Evolutionary conservation across 345 rosid species (phyloP).

Genomic region (Sonneratia caseolaris): DNA sequence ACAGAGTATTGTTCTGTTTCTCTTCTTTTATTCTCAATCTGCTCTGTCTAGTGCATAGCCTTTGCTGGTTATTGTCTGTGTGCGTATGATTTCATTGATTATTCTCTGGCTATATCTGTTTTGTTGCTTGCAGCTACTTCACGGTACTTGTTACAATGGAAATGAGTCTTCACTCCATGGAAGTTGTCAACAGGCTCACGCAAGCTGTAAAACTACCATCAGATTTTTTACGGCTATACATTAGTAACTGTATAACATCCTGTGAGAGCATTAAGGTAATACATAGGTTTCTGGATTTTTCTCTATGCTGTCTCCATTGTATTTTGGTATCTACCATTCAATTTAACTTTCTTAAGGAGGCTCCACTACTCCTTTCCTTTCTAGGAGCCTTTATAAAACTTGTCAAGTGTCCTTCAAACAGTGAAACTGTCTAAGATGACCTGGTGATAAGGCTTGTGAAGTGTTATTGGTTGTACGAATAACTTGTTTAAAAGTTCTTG

Average conservation of each 20-base stretch:
- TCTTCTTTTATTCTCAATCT: background rate
- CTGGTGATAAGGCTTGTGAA: background rate
- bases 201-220: constrained; percentile 90
- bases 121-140: constrained; percentile 46
- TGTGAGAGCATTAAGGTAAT: constrained; percentile 88
- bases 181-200: constrained; percentile 97
- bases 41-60: background rate
- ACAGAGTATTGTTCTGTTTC: constrained; percentile 48
- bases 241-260: constrained; percentile 91
- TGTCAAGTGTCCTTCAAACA: background rate
- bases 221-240: constrained; percentile 80
- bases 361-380: background rate
- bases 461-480: background rate
- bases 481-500: background rate
- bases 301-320: background rate
- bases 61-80: background rate
- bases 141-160: constrained; percentile 91
- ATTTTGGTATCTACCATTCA: background rate
- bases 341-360: background rate
- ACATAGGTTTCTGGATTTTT: background rate
- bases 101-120: background rate
- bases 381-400: background rate
- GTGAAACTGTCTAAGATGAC: background rate
- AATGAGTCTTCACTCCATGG: constrained; percentile 97
- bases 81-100: too few species aligned